A percentile compares a stretch with the other conserved stretches of the same genome.
phyloP scores from a whole-genome alignment of 805 yeast genomes.

The Monosporozyma yasuniensis region DNA sequence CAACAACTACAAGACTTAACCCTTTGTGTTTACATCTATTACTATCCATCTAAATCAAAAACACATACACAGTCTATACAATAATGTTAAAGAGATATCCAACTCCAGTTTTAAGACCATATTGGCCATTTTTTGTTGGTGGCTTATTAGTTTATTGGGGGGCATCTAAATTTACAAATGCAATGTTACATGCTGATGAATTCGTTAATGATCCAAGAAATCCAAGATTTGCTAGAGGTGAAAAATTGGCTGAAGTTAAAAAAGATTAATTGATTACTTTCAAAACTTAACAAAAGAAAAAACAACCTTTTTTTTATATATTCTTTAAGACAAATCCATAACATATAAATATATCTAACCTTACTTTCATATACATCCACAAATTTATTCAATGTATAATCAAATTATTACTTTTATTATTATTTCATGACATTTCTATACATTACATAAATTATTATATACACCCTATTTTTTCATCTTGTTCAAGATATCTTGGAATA shows the following conservation, averaged over 20 bases:
- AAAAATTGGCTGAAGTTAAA: conserved; percentile 36
- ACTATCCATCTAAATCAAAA: not conserved
- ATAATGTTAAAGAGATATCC: conserved; percentile 34
- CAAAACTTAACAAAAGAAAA: too few species aligned
- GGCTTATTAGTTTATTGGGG: conserved; percentile 68
- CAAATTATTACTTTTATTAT: too few species aligned
- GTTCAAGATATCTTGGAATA: conserved; percentile 39
- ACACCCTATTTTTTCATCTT: conserved; percentile 29
- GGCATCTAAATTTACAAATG: conserved; percentile 58
- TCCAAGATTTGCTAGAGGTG: conserved; percentile 72
- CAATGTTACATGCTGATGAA: conserved; percentile 65
- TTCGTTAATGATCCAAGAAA: conserved; percentile 93
- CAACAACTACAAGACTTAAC: not conserved
- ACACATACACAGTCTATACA: not conserved
- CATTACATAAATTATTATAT: not conserved
- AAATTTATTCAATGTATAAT: too few species aligned
- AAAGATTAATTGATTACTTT: conserved; percentile 3
- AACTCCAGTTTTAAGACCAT: conserved; percentile 47
- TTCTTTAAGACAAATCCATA: not conserved
- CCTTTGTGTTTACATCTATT: not conserved
- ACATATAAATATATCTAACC: not conserved
- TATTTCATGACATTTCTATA: not conserved
- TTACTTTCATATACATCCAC: not conserved
- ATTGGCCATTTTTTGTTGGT: conserved; percentile 86
- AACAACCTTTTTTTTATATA: too few species aligned